Percentiles rank a stretch among this genome's conserved stretches.
Conservation (phyloP, 768 basidiomycete species). For the Naganishia friedmannii region DNA sequence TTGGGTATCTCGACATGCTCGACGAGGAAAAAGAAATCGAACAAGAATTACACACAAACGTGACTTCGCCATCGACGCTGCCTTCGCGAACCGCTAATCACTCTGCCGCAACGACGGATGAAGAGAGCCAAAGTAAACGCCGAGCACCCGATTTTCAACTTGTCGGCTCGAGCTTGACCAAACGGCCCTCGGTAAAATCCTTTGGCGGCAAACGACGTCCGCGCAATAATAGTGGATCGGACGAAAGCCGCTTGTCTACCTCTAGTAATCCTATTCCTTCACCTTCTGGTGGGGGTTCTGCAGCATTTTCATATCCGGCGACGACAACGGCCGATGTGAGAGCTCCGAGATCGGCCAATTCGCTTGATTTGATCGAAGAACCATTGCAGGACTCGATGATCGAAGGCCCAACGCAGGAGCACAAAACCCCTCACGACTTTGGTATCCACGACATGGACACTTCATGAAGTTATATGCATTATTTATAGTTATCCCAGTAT, state of each 20-base stretch:
- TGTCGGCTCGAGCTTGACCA: conserved; percentile 34
- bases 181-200: conserved; percentile 38
- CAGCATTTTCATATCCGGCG: background rate
- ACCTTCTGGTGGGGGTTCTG: background rate
- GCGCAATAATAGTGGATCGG: conserved; percentile 11
- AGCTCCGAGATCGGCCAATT: background rate
- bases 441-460: conserved; percentile 19
- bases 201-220: conserved; percentile 23
- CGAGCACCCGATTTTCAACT: conserved; percentile 46
- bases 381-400: background rate
- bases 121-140: conserved; percentile 42
- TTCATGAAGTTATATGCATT: background rate
- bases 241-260: background rate
- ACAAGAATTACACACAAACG: conserved; percentile 6
- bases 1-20: conserved; percentile 44
- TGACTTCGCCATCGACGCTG: conserved; percentile 7
- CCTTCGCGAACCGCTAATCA: background rate
- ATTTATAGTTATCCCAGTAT: too few species aligned
- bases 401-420: background rate
- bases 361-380: background rate
- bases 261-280: background rate
- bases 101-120: conserved; percentile 36
- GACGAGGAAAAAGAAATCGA: conserved; percentile 40
- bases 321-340: background rate
- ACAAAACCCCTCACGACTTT: background rate